phyloP scores from a whole-genome alignment of 129 eudicot genomes.

The Tagetes erecta region DNA sequence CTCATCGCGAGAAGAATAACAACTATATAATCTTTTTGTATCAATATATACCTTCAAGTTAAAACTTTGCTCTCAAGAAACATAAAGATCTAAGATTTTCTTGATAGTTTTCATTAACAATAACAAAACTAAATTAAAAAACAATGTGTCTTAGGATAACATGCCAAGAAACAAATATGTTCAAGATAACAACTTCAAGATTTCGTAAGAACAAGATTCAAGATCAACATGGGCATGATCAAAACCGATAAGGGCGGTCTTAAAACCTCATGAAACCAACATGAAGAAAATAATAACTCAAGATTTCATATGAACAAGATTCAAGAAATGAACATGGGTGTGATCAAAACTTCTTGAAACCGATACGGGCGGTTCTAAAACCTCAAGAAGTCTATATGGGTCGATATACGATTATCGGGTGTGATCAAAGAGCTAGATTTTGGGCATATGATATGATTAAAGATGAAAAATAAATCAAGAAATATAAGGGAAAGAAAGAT shows the following conservation, averaged over 20 bases:
- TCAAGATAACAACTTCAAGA: not conserved
- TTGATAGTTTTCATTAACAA: slow-evolving; percentile 15
- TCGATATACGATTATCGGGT: slow-evolving; percentile 1
- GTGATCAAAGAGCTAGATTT: not conserved
- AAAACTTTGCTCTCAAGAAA: slow-evolving; percentile 33
- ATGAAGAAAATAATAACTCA: not conserved
- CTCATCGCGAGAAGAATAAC: slow-evolving; percentile 33
- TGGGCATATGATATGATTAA: slow-evolving; percentile 16
- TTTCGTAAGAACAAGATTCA: slow-evolving; percentile 5
- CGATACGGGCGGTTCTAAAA: not conserved
- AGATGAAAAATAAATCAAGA: slow-evolving; percentile 5
- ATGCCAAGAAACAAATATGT: slow-evolving; percentile 14
- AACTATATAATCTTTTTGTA: slow-evolving; percentile 19
- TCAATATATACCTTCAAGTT: slow-evolving; percentile 23
- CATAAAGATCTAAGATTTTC: slow-evolving; percentile 24
- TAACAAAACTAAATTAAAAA: not conserved
- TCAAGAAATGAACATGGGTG: slow-evolving; percentile 20
- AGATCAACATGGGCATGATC: slow-evolving; percentile 16
- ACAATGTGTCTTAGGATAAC: slow-evolving; percentile 8
- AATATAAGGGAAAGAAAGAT: slow-evolving; percentile 33
- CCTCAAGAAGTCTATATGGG: slow-evolving; percentile 16
- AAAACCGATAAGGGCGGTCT: not conserved
- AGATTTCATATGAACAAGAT: not conserved
- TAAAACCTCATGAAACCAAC: not conserved
- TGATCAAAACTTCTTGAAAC: slow-evolving; percentile 11